Evolutionary conservation across 352 stramenopile genomes (phyloP).

Genomic region (Globisporangium spinosum): DNA sequence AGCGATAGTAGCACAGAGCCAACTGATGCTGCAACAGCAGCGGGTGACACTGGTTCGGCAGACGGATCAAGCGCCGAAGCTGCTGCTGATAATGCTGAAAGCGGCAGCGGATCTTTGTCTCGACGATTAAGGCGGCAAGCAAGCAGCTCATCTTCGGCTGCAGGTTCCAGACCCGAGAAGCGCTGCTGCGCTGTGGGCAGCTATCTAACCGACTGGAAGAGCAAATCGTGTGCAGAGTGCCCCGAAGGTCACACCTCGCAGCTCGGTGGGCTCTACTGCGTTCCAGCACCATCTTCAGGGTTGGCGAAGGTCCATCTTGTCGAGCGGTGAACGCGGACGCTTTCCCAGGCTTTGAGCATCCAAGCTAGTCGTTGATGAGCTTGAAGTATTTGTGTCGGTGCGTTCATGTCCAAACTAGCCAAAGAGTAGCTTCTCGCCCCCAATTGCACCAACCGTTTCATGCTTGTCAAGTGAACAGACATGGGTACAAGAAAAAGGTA

Average conservation of each 20-base stretch:
- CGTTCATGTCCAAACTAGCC: background rate
- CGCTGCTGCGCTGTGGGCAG: background rate
- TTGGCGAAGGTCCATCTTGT: background rate
- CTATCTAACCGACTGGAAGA: background rate
- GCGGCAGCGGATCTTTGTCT: background rate
- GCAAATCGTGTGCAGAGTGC: background rate
- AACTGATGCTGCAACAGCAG: background rate
- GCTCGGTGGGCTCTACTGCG: conserved; percentile 1
- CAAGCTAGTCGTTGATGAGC: too few species aligned
- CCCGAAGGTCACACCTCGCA: background rate
- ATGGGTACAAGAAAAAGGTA: background rate
- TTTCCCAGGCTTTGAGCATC: too few species aligned
- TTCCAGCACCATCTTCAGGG: background rate
- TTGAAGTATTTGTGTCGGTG: too few species aligned
- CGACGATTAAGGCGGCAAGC: background rate
- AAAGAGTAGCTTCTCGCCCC: background rate
- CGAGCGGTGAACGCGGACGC: too few species aligned
- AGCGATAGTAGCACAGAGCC: background rate
- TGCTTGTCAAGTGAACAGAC: background rate
- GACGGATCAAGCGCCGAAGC: background rate
- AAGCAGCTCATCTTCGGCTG: background rate
- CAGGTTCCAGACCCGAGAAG: background rate
- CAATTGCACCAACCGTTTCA: background rate
- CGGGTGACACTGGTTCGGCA: background rate
- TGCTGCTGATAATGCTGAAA: background rate